Conservation (phyloP, 75 land plant genomes). For the Pinus albicaulis region DNA sequence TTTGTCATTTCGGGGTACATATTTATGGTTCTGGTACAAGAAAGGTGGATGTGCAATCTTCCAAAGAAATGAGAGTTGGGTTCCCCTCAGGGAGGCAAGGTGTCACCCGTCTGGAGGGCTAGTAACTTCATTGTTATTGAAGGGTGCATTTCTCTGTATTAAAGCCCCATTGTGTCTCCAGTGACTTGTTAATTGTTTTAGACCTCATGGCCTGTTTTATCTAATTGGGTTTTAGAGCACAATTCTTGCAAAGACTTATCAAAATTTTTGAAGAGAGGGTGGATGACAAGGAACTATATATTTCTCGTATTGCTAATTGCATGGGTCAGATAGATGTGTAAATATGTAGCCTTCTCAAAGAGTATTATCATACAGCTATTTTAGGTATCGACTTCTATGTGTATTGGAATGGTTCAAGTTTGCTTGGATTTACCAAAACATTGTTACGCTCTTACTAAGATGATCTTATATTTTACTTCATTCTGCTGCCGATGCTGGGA, state of each 20-base stretch:
- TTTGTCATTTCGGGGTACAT: background rate
- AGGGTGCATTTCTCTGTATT: background rate
- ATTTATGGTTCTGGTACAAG: background rate
- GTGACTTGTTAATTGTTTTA: background rate
- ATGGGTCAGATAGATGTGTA: slow-evolving; percentile 9
- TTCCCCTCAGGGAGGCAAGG: background rate
- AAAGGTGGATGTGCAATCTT: background rate
- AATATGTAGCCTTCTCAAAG: background rate
- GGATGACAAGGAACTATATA: background rate
- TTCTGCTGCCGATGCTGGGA: too few species aligned
- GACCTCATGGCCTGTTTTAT: background rate
- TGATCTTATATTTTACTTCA: background rate
- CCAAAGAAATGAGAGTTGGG: background rate
- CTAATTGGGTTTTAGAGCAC: background rate
- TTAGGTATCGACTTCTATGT: background rate
- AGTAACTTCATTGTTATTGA: background rate
- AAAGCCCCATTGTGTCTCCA: background rate
- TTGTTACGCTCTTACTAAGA: background rate
- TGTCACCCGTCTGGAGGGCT: background rate
- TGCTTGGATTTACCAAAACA: background rate
- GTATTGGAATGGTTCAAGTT: background rate
- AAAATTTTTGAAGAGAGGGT: slow-evolving; percentile 5
- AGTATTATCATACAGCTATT: background rate
- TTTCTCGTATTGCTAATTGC: background rate
- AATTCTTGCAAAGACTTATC: background rate